phyloP scores from a whole-genome alignment of 75 land plant genomes.

The Picea sitchensis region DNA sequence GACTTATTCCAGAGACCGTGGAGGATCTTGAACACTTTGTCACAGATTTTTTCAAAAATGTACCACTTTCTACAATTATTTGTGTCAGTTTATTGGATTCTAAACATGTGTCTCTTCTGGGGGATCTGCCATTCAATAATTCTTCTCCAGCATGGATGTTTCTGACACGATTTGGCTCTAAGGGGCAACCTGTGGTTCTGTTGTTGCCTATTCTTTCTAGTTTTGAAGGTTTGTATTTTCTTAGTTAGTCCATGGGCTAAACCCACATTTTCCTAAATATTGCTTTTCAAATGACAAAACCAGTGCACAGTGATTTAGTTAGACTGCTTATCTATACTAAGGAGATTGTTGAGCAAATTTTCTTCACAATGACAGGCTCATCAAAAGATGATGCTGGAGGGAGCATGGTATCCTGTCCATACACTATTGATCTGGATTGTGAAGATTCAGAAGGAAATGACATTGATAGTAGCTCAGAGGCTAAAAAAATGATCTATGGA shows the following conservation, averaged over 20 bases:
- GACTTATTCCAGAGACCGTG: conserved; percentile 30
- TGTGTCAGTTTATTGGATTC: conserved; percentile 78
- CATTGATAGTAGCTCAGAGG: conserved; percentile 26
- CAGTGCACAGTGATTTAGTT: neutral
- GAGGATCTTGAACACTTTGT: conserved; percentile 31
- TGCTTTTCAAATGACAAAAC: neutral
- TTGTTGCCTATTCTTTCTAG: conserved; percentile 50
- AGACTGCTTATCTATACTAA: neutral
- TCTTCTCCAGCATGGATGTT: conserved; percentile 64
- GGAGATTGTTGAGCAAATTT: neutral
- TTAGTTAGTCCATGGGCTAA: neutral
- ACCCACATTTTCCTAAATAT: conserved; percentile 1
- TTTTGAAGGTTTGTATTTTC: conserved; percentile 32
- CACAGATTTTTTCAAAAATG: conserved; percentile 24
- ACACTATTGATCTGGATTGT: neutral
- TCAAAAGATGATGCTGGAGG: neutral
- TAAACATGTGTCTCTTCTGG: conserved; percentile 36
- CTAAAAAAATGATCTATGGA: neutral
- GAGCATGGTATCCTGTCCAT: neutral
- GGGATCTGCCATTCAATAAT: conserved; percentile 15
- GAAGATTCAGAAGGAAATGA: conserved; percentile 33
- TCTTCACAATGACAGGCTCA: conserved; percentile 15
- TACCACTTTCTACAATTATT: conserved; percentile 49
- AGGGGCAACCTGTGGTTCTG: conserved; percentile 43
- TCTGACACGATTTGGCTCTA: conserved; percentile 46